Conservation (phyloP, 805 yeast species). For the Monosporozyma solicola region DNA sequence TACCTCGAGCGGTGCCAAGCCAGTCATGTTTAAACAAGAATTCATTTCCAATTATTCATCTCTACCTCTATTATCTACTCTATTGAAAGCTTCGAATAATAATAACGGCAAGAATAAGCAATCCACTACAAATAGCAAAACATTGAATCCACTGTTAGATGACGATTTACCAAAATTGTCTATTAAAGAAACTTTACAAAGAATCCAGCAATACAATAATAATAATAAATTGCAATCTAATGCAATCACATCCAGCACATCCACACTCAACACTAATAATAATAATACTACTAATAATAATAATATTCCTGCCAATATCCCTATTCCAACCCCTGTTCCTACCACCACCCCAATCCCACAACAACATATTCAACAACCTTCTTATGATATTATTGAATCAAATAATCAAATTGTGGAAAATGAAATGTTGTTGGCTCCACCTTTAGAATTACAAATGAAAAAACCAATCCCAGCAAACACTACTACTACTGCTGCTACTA, state of each 20-base stretch:
- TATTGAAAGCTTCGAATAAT: constrained; percentile 8
- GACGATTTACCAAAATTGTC: constrained; percentile 4
- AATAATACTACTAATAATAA: neutral
- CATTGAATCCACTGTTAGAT: neutral
- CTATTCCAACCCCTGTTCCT: neutral
- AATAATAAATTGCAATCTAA: neutral
- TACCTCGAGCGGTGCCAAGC: constrained; percentile 4
- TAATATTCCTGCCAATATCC: neutral
- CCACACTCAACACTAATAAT: neutral
- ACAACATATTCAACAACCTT: neutral
- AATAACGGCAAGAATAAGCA: neutral
- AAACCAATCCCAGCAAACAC: neutral
- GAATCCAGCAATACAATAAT: constrained; percentile 10
- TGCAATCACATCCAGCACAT: neutral
- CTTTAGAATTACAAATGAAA: neutral
- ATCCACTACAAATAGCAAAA: neutral
- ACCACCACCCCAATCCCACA: neutral
- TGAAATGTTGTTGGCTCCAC: neutral
- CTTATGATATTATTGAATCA: neutral
- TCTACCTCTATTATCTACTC: constrained; percentile 18
- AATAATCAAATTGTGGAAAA: neutral
- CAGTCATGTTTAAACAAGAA: constrained; percentile 26
- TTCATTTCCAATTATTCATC: constrained; percentile 16
- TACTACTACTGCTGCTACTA: neutral
- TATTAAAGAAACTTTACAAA: constrained; percentile 17